Conservation (phyloP, 495 filamentous ascomycete genomes). For the Patellaria atrata region DNA sequence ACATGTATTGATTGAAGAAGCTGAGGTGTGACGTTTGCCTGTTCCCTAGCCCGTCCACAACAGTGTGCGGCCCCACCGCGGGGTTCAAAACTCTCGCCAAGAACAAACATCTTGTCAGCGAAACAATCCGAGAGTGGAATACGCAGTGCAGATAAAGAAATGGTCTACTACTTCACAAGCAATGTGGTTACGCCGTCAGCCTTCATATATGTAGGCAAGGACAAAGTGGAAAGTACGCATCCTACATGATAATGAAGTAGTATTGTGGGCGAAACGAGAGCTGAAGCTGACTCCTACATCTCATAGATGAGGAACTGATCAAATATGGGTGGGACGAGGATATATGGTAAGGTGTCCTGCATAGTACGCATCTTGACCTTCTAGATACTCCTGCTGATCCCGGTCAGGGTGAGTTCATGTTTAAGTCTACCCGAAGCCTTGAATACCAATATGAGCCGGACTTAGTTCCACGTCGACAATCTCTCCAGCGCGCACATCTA, state of each 20-base stretch:
- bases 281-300: conserved; percentile 2
- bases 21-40: too few species aligned
- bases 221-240: conserved; percentile 89
- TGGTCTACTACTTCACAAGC: conserved; percentile 96
- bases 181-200: conserved; percentile 60
- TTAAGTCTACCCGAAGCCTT: background rate
- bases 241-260: background rate
- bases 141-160: too few species aligned
- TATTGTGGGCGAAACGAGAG: too few species aligned
- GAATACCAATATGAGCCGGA: too few species aligned
- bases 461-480: conserved; percentile 92
- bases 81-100: too few species aligned
- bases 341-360: conserved; percentile 55
- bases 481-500: conserved; percentile 95
- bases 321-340: conserved; percentile 86
- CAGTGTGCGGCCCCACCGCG: too few species aligned
- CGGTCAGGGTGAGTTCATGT: background rate
- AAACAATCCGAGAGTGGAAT: too few species aligned
- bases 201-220: conserved; percentile 91
- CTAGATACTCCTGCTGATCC: background rate
- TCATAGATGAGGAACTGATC: conserved; percentile 89
- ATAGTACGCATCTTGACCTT: background rate
- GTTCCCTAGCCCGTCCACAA: too few species aligned
- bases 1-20: too few species aligned
- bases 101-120: too few species aligned